These are phyloP conservation scores for Tetrahymena borealis DNA, from an alignment of 73 alveolate genomes.

Conservation along the genomic window DNA sequence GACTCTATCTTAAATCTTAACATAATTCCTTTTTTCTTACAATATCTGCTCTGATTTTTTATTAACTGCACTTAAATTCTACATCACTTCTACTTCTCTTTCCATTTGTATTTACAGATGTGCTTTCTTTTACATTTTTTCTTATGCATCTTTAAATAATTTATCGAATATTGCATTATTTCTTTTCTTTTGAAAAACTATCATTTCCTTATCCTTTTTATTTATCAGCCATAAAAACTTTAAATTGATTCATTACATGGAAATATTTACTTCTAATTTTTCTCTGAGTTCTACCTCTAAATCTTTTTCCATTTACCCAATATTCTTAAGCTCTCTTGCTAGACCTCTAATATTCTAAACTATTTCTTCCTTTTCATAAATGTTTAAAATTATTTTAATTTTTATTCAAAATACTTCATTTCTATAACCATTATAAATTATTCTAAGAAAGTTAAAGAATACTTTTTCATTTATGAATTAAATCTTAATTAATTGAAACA, in stretches of 20 bases:
- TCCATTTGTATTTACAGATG: background rate
- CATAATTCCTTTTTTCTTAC: background rate
- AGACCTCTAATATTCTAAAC: background rate
- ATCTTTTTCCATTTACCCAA: background rate
- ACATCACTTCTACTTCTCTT: background rate
- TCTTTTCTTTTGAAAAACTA: background rate
- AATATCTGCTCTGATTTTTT: background rate
- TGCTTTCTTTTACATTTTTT: background rate
- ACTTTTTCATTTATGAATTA: background rate
- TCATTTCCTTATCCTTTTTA: background rate
- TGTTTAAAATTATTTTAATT: background rate
- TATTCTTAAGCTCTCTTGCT: background rate
- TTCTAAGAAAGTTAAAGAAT: background rate
- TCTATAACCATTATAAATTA: background rate
- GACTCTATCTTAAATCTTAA: background rate
- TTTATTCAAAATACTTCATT: background rate
- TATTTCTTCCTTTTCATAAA: background rate
- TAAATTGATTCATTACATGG: background rate
- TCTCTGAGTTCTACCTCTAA: background rate
- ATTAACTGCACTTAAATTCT: background rate
- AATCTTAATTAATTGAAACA: too few relatives aligned
- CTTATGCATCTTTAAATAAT: background rate
- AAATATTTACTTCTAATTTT: background rate
- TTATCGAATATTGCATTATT: background rate
- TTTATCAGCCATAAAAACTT: background rate